phyloP scores from a whole-genome alignment of 495 filamentous ascomycete species.

The Daldinia decipiens region DNA sequence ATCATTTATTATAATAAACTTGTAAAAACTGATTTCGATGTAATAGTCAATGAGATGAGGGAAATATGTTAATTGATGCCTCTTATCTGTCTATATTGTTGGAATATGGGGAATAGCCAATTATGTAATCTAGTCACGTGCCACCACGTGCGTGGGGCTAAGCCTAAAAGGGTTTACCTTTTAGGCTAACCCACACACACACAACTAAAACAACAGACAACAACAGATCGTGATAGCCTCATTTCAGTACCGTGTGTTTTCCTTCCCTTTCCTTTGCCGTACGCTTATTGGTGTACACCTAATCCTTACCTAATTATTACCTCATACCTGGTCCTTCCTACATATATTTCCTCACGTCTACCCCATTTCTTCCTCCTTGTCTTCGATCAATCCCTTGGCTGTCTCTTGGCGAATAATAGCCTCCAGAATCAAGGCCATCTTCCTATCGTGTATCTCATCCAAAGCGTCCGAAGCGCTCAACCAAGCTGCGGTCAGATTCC shows the following conservation, averaged over 20 bases:
- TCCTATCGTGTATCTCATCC: conserved; percentile 40
- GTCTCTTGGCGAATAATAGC: conserved; percentile 20
- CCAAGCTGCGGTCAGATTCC: conserved; percentile 38
- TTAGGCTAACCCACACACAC: no score
- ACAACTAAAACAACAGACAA: no score
- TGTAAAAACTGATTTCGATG: neutral
- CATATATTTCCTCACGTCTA: neutral
- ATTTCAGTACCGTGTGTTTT: no score
- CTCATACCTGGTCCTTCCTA: no score
- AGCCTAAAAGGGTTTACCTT: no score
- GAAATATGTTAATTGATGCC: neutral
- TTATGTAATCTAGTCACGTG: no score
- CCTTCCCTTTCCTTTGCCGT: no score
- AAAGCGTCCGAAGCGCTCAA: conserved; percentile 28
- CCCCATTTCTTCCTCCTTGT: conserved; percentile 2
- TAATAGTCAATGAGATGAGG: neutral
- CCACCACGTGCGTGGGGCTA: no score
- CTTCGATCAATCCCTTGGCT: conserved; percentile 10
- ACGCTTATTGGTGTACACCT: no score
- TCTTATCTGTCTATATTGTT: neutral
- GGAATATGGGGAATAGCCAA: no score
- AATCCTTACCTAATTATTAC: no score
- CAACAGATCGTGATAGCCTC: no score
- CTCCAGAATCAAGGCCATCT: conserved; percentile 29
- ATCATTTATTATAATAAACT: neutral